A percentile compares a stretch with the other conserved stretches of the same genome.
These are phyloP conservation scores for Pleurotus citrinopileatus DNA, from an alignment of 768 basidiomycete genomes.

Conservation along the genomic window DNA sequence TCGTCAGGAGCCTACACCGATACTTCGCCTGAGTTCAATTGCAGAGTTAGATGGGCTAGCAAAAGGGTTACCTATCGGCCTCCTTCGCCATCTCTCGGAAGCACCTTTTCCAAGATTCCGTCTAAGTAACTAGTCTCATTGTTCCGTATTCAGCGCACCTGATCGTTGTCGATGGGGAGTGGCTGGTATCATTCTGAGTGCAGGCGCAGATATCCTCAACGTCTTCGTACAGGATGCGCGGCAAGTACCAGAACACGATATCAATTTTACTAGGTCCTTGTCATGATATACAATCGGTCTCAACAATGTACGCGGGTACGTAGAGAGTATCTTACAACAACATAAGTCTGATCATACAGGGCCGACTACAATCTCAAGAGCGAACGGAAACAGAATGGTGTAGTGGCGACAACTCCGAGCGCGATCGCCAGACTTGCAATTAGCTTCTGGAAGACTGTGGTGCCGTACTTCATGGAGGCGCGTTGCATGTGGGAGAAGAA, in stretches of 20 bases:
- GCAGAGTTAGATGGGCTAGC: too few relatives aligned
- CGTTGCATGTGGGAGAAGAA: slow-evolving; percentile 30
- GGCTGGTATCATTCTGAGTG: too few relatives aligned
- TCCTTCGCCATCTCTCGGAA: too few relatives aligned
- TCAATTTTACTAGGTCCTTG: neutral
- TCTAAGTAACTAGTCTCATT: too few relatives aligned
- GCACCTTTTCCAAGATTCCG: too few relatives aligned
- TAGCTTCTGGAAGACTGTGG: neutral
- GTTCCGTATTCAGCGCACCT: too few relatives aligned
- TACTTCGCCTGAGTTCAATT: too few relatives aligned
- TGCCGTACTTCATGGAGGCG: slow-evolving; percentile 24
- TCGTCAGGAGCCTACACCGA: too few relatives aligned
- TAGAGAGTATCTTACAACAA: neutral
- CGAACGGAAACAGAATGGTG: neutral
- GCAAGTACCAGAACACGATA: neutral
- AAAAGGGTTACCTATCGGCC: too few relatives aligned
- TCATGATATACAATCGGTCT: neutral
- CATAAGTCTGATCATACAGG: neutral
- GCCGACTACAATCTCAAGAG: neutral
- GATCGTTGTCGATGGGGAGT: too few relatives aligned
- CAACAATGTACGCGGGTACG: neutral
- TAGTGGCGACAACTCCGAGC: neutral
- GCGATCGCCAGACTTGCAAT: neutral
- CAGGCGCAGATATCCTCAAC: neutral
- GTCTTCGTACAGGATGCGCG: neutral